A percentile compares a stretch with the other conserved stretches of the same genome.
These are phyloP conservation scores for Allium cepa DNA, from an alignment of 106 monocot species.

Conservation along the genomic window DNA sequence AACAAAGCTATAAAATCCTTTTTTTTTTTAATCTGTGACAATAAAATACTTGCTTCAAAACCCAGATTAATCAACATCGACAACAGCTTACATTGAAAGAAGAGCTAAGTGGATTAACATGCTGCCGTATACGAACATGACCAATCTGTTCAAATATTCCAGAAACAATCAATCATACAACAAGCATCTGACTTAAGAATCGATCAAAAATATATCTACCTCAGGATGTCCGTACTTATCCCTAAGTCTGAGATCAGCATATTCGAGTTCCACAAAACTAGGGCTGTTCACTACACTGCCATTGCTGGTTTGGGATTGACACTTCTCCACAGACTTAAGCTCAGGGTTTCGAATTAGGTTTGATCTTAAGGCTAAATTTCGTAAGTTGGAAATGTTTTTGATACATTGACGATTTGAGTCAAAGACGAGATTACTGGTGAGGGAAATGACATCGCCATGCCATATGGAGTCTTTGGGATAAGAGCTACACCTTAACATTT, in stretches of 20 bases:
- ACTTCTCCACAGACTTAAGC: neutral
- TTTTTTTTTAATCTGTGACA: no score
- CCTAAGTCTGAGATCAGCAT: slow-evolving; percentile 56
- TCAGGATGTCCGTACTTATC: slow-evolving; percentile 20
- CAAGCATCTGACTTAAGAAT: neutral
- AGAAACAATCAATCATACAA: neutral
- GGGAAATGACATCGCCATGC: neutral
- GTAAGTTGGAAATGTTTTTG: no score
- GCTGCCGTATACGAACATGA: slow-evolving; percentile 83
- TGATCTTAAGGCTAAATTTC: neutral
- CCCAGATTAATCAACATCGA: no score
- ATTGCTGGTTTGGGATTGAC: neutral
- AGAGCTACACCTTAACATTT: no score
- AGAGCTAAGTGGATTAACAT: slow-evolving; percentile 87
- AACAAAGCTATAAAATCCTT: no score
- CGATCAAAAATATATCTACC: slow-evolving; percentile 11
- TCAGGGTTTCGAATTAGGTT: slow-evolving; percentile 3
- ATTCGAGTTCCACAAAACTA: slow-evolving; percentile 47
- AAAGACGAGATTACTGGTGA: neutral
- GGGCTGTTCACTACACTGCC: slow-evolving; percentile 19
- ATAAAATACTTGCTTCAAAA: no score
- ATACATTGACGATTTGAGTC: no score
- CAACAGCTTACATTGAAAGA: slow-evolving; percentile 40
- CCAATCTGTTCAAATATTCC: slow-evolving; percentile 41
- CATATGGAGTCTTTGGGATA: neutral